A percentile compares a stretch with the other conserved stretches of the same genome.
phyloP scores from a whole-genome alignment of 2,329 filamentous ascomycete species.

The Fusarium musae region DNA sequence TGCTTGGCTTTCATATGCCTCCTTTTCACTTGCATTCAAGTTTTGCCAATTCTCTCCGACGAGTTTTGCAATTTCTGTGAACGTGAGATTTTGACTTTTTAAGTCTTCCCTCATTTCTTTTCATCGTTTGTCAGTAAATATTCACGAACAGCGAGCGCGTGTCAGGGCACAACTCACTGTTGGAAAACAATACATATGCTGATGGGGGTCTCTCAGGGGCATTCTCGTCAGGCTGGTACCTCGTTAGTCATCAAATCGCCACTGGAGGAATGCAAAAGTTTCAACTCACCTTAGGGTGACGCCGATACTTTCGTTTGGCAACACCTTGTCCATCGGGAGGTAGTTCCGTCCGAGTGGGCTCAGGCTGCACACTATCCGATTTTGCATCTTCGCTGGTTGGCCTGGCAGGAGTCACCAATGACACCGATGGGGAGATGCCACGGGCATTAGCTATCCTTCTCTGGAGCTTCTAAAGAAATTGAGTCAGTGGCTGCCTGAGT shows the following conservation, averaged over 20 bases:
- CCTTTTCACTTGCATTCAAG: constrained; percentile 72
- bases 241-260: constrained; percentile 1
- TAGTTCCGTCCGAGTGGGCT: constrained; percentile 59
- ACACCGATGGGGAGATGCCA: constrained; percentile 67
- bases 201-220: constrained; percentile 84
- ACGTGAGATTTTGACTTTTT: constrained; percentile 79
- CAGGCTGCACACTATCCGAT: constrained; percentile 63
- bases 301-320: constrained; percentile 78
- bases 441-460: constrained; percentile 80
- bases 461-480: constrained; percentile 75
- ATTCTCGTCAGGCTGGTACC: constrained; percentile 74
- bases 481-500: constrained; percentile 8
- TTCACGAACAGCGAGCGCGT: neutral
- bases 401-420: constrained; percentile 61
- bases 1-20: constrained; percentile 77
- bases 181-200: constrained; percentile 87
- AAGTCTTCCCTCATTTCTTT: constrained; percentile 80
- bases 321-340: constrained; percentile 57
- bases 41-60: constrained; percentile 87
- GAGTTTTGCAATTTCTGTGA: constrained; percentile 85
- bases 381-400: constrained; percentile 65
- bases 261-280: neutral
- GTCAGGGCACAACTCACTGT: constrained; percentile 66
- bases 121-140: neutral
- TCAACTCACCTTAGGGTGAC: constrained; percentile 76